A percentile compares a stretch with the other conserved stretches of the same genome.
These are phyloP conservation scores for Podaxis carcinomalis DNA, from an alignment of 768 basidiomycete genomes.

Conservation along the genomic window DNA sequence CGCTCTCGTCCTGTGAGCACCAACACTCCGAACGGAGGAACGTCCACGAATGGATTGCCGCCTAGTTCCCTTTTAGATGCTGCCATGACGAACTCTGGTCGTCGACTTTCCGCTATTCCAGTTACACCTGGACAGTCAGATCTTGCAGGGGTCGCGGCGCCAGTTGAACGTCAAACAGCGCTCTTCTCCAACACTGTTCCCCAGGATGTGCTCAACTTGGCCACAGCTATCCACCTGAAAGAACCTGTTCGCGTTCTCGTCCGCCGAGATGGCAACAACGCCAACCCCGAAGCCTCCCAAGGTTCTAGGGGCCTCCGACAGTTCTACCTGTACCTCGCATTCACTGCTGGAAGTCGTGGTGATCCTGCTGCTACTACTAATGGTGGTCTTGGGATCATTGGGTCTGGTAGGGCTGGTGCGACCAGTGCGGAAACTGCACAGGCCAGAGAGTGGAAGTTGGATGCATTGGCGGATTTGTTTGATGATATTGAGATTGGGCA, in stretches of 20 bases:
- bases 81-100: conserved; percentile 32
- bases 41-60: conserved; percentile 24
- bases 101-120: conserved; percentile 58
- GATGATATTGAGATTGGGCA: conserved; percentile 81
- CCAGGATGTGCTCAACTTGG: conserved; percentile 95
- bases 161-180: conserved; percentile 82
- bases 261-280: conserved; percentile 82
- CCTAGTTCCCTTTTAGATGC: conserved; percentile 22
- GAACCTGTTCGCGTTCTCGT: conserved; percentile 99
- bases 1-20: conserved; percentile 60
- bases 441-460: conserved; percentile 92
- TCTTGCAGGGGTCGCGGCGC: conserved; percentile 6
- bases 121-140: conserved; percentile 43
- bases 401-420: conserved; percentile 80
- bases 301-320: conserved; percentile 85
- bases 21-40: conserved; percentile 30
- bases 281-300: conserved; percentile 58
- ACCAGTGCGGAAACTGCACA: conserved; percentile 80
- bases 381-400: conserved; percentile 86
- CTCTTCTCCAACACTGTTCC: conserved; percentile 98
- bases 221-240: conserved; percentile 85
- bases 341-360: conserved; percentile 79
- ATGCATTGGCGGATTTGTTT: conserved; percentile 85
- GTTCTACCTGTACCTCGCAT: conserved; percentile 94
- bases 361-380: conserved; percentile 40